Evolutionary conservation across 495 filamentous ascomycete genomes (phyloP).

Genomic region (Hypoxylon cercidicola): DNA sequence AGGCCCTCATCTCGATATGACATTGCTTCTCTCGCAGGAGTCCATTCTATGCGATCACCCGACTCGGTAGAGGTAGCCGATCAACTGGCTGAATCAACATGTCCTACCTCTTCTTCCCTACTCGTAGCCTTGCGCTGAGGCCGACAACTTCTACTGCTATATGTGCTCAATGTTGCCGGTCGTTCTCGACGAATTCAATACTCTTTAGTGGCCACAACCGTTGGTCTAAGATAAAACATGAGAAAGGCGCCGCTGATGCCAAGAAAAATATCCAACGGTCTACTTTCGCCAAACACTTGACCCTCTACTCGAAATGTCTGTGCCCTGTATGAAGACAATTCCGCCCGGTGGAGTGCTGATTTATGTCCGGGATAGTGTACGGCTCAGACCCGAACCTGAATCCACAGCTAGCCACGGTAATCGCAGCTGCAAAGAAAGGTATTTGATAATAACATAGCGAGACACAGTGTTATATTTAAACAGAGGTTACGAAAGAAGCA

Average conservation of each 20-base stretch:
- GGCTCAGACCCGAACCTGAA: conserved; percentile 80
- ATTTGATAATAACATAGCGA: conserved; percentile 35
- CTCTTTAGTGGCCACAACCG: conserved; percentile 80
- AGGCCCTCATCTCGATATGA: too few relatives aligned
- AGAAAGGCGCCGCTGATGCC: conserved; percentile 83
- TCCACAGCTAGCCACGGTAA: conserved; percentile 72
- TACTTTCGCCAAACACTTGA: conserved; percentile 61
- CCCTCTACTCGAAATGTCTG: conserved; percentile 62
- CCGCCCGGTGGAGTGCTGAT: conserved; percentile 15
- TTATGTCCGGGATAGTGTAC: conserved; percentile 51
- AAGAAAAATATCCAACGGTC: conserved; percentile 62
- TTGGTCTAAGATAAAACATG: conserved; percentile 96
- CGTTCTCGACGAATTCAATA: conserved; percentile 63
- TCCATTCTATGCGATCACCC: neutral
- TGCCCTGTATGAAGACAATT: conserved; percentile 21
- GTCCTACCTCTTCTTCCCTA: conserved; percentile 30
- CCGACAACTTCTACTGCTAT: conserved; percentile 31
- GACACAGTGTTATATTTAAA: conserved; percentile 4
- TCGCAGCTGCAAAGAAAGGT: conserved; percentile 85
- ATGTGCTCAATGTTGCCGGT: conserved; percentile 57
- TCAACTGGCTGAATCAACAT: conserved; percentile 17
- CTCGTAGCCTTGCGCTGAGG: conserved; percentile 19
- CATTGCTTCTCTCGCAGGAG: too few relatives aligned
- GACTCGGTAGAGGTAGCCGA: neutral
- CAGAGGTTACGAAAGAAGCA: neutral